A percentile compares a stretch with the other conserved stretches of the same genome.
These are phyloP conservation scores for Botryobasidium botryosum DNA, from an alignment of 768 basidiomycete species.

Conservation along the genomic window DNA sequence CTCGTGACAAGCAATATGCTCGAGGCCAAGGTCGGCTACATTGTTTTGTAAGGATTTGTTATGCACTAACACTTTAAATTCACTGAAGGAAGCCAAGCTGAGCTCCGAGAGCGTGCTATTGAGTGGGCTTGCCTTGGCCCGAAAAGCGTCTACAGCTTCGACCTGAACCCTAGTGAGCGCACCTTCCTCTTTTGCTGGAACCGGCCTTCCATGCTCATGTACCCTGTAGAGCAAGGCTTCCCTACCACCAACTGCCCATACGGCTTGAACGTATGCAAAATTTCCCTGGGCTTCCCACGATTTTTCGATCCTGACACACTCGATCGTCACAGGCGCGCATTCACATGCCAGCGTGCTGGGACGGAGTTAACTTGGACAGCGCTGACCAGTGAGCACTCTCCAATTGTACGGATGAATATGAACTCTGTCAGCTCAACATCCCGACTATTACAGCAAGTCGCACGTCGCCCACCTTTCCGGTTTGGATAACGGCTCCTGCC, in stretches of 20 bases:
- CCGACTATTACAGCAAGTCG: neutral
- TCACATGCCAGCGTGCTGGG: slow-evolving; percentile 10
- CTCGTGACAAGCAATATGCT: slow-evolving; percentile 1
- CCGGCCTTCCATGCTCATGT: neutral
- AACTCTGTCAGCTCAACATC: slow-evolving; percentile 16
- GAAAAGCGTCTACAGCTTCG: neutral
- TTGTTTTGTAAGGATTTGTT: too few species aligned
- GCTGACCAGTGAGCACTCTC: slow-evolving; percentile 36
- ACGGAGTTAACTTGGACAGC: slow-evolving; percentile 26
- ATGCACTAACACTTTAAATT: too few species aligned
- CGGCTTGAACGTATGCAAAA: slow-evolving; percentile 23
- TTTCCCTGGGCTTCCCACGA: neutral
- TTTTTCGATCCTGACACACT: neutral
- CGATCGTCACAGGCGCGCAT: neutral
- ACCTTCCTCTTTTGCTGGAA: neutral
- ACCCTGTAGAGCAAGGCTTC: slow-evolving; percentile 23
- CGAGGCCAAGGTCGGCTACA: too few species aligned
- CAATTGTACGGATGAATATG: slow-evolving; percentile 22
- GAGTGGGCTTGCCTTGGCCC: slow-evolving; percentile 23
- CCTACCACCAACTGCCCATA: slow-evolving; percentile 29
- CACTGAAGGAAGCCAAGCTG: slow-evolving; percentile 23
- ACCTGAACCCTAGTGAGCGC: neutral
- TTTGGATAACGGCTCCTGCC: slow-evolving; percentile 9
- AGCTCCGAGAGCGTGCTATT: slow-evolving; percentile 26
- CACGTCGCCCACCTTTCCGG: slow-evolving; percentile 8